Evolutionary conservation across 2,329 filamentous ascomycete species (phyloP), one percentile per base, ranked within the genome.

Genomic region (Fusarium redolens): DNA sequence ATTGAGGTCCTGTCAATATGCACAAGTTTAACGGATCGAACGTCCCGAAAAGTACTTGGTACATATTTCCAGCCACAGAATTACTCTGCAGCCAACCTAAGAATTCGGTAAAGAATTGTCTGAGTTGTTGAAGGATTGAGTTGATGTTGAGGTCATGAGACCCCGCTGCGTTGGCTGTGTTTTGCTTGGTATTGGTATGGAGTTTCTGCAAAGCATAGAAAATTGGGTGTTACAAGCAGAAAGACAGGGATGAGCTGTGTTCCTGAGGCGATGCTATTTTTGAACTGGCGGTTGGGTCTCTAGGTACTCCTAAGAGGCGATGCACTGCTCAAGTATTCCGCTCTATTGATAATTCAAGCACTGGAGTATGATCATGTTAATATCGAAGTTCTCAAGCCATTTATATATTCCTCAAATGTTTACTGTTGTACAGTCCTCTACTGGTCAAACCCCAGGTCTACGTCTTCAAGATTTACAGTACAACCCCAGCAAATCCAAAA

Each of bases 221-320:
- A 50, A 69, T 43, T 69, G 58, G 64, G 59, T 68, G 37, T 51
- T 59, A 56, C 51, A 45, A 31, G 30, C 28, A 37, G 45, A 54
- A 61, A 1, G n/a, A 44, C 58, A 72, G 37, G 69, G 65, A 48
- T 72, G 20, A 17, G 43, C 47, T 43, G 61, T 70, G 55, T 56
- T 65, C 48, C 67, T 65, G 52, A 40, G 43, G 58, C 43, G 44
- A 67, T 51, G 47, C 69, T 73, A 72, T 73, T 72, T 73, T 72
- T 72, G 69, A 72, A 51, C 41, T 37, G n/a, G 41, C 41, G 37
- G 66, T 43, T 50, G 38, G 31, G 41, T 17, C 41, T 44, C 18
- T 22, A 40, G 28, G 50, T 40, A 38, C 14, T n/a, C 31, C 18
- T 4, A 30, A 40, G 22, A 30, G 35, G 35, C 20, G 18, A 40